Percentiles rank a stretch among this genome's conserved stretches.
phyloP scores from a whole-genome alignment of 371 early-diverging fungal species.

The Dinochytrium kinnereticum region DNA sequence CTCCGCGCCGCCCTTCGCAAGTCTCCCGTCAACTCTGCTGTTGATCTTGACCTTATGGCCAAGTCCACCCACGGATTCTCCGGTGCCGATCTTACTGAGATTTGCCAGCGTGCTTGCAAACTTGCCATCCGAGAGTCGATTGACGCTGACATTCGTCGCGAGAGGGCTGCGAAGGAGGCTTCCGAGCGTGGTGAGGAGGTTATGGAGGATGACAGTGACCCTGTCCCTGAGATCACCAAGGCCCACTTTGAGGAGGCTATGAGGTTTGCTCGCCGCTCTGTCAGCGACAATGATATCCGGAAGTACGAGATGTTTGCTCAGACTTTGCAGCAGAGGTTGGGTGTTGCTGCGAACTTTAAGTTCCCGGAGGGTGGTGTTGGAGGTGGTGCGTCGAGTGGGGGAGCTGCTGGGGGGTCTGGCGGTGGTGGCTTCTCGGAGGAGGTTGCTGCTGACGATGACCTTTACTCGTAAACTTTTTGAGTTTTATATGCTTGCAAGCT shows the following conservation, averaged over 20 bases:
- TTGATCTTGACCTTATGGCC: constrained; percentile 90
- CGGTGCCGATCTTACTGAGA: constrained; percentile 99
- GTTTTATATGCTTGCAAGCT: neutral
- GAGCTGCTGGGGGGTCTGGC: constrained; percentile 15
- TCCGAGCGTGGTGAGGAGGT: constrained; percentile 71
- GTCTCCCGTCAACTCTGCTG: constrained; percentile 88
- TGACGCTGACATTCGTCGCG: constrained; percentile 83
- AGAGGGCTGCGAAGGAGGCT: constrained; percentile 74
- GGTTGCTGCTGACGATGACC: constrained; percentile 66
- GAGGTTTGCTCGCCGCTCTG: constrained; percentile 96
- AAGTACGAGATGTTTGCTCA: constrained; percentile 99
- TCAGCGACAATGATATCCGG: constrained; percentile 96
- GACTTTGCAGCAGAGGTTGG: constrained; percentile 92
- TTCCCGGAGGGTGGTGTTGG: constrained; percentile 85
- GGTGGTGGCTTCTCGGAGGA: constrained; percentile 51
- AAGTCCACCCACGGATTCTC: constrained; percentile 96
- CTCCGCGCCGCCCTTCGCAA: constrained; percentile 95
- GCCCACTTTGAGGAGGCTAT: constrained; percentile 99
- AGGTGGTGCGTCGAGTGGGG: constrained; percentile 48
- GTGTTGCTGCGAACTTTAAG: constrained; percentile 86
- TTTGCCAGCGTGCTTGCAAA: constrained; percentile 99
- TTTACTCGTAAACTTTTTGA: constrained; percentile 58
- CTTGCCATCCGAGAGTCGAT: constrained; percentile 99
- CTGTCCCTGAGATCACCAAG: constrained; percentile 88
- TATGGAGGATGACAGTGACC: constrained; percentile 86